Evolutionary conservation across 306 rosid genomes (phyloP).

Genomic region (Rosa persica): DNA sequence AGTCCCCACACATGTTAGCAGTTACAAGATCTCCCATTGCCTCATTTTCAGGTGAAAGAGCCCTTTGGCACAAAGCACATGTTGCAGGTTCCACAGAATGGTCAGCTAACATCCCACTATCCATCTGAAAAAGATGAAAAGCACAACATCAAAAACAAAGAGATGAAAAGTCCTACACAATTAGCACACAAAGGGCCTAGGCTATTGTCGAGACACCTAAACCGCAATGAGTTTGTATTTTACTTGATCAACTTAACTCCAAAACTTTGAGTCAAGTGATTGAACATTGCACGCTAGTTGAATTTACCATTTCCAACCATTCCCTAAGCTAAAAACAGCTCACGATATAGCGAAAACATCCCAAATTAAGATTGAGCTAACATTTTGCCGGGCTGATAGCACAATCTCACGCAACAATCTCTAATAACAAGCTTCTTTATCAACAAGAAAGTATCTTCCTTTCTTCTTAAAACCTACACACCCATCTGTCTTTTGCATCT

Average conservation of each 20-base stretch:
- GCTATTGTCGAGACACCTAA: not conserved
- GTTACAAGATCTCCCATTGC: slow-evolving; percentile 40
- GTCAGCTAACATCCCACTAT: slow-evolving; percentile 23
- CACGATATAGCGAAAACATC: no score
- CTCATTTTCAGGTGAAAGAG: slow-evolving; percentile 51
- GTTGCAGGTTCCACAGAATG: slow-evolving; percentile 34
- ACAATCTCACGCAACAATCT: not conserved
- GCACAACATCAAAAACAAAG: slow-evolving; percentile 18
- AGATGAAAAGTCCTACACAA: slow-evolving; percentile 7
- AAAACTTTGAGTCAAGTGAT: not conserved
- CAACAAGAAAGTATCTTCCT: not conserved
- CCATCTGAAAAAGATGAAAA: slow-evolving; percentile 57
- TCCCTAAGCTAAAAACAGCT: not conserved
- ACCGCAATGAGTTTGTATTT: not conserved
- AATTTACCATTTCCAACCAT: not conserved
- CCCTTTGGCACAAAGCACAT: slow-evolving; percentile 67
- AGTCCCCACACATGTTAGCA: slow-evolving; percentile 67
- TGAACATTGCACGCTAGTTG: not conserved
- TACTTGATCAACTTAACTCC: not conserved
- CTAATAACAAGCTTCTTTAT: not conserved
- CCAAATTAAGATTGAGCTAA: not conserved
- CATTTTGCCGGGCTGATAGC: not conserved
- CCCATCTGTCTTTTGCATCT: not conserved
- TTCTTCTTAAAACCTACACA: not conserved
- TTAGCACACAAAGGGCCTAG: not conserved